phyloP scores from a whole-genome alignment of 495 filamentous ascomycete species.

The Podospora pseudocomata region DNA sequence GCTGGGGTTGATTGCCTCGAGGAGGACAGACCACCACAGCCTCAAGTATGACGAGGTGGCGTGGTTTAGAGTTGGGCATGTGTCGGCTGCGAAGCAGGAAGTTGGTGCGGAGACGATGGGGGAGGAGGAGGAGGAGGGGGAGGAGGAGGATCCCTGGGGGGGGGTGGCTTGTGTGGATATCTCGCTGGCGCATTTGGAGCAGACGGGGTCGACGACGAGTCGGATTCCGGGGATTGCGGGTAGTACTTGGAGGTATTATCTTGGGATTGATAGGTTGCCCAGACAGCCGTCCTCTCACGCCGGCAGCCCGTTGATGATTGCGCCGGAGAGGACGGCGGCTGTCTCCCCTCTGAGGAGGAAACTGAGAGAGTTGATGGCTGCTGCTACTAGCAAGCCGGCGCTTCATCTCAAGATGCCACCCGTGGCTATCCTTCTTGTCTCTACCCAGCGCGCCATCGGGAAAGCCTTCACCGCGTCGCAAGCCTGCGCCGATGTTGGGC shows the following conservation, averaged over 20 bases:
- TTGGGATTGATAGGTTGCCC: conserved; percentile 62
- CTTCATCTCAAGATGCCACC: conserved; percentile 83
- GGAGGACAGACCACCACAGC: conserved; percentile 31
- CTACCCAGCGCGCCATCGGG: conserved; percentile 87
- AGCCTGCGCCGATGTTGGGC: conserved; percentile 82
- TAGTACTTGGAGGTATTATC: conserved; percentile 82
- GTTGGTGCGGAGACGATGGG: conserved; percentile 36
- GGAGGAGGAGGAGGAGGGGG: conserved; percentile 41
- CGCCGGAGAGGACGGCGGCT: conserved; percentile 50
- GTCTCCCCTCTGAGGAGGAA: conserved; percentile 67
- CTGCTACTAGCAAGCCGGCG: conserved; percentile 82
- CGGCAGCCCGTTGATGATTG: conserved; percentile 40
- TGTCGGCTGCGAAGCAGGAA: conserved; percentile 59
- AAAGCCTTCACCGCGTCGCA: conserved; percentile 71
- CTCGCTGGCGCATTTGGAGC: conserved; percentile 77
- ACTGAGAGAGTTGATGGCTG: conserved; percentile 79
- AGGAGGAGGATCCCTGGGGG: conserved; percentile 70
- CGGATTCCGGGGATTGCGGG: conserved; percentile 68
- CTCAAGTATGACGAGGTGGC: conserved; percentile 60
- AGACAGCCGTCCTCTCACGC: conserved; percentile 34
- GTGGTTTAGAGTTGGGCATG: conserved; percentile 84
- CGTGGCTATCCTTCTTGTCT: conserved; percentile 79
- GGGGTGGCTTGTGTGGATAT: conserved; percentile 80
- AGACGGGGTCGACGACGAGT: conserved; percentile 76
- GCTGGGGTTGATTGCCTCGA: conserved; percentile 42